These are phyloP conservation scores for Laguncularia racemosa DNA, from an alignment of 345 rosid genomes.

Conservation along the genomic window DNA sequence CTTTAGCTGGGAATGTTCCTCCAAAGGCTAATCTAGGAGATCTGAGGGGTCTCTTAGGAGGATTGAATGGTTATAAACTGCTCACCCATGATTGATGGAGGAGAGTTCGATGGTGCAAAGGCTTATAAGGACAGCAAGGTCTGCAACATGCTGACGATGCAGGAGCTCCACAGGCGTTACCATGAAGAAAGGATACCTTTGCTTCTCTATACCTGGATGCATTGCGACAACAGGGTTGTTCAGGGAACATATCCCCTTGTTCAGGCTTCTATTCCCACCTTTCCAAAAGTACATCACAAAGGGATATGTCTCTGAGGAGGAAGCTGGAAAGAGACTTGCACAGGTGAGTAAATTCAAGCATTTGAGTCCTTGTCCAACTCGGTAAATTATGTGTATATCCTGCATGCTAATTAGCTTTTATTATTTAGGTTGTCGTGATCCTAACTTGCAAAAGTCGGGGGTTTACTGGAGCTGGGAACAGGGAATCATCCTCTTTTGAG, in stretches of 20 bases:
- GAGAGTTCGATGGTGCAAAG: slow-evolving; percentile 89
- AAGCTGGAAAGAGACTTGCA: slow-evolving; percentile 89
- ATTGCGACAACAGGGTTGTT: slow-evolving; percentile 96
- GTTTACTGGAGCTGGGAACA: slow-evolving; percentile 99
- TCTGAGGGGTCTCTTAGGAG: slow-evolving; percentile 82
- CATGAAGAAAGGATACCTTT: slow-evolving; percentile 85
- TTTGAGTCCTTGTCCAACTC: background rate
- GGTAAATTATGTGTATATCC: slow-evolving; percentile 2
- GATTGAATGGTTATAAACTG: slow-evolving; percentile 62
- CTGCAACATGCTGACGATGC: slow-evolving; percentile 97
- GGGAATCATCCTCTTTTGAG: slow-evolving; percentile 82
- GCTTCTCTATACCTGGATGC: slow-evolving; percentile 95
- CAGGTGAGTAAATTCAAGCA: slow-evolving; percentile 41
- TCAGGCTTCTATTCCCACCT: slow-evolving; percentile 86
- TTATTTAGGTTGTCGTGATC: slow-evolving; percentile 65
- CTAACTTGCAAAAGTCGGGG: slow-evolving; percentile 79
- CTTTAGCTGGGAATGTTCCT: slow-evolving; percentile 97
- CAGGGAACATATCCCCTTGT: slow-evolving; percentile 91
- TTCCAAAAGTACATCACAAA: slow-evolving; percentile 97
- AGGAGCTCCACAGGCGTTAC: slow-evolving; percentile 87
- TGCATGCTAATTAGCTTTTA: too few species aligned
- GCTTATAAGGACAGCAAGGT: slow-evolving; percentile 99
- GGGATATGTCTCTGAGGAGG: slow-evolving; percentile 89
- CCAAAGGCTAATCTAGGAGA: slow-evolving; percentile 96
- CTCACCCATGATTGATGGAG: slow-evolving; percentile 93